Evolutionary conservation across 176 grass and related monocot genomes (phyloP).

Genomic region (Cenchrus purpureus): DNA sequence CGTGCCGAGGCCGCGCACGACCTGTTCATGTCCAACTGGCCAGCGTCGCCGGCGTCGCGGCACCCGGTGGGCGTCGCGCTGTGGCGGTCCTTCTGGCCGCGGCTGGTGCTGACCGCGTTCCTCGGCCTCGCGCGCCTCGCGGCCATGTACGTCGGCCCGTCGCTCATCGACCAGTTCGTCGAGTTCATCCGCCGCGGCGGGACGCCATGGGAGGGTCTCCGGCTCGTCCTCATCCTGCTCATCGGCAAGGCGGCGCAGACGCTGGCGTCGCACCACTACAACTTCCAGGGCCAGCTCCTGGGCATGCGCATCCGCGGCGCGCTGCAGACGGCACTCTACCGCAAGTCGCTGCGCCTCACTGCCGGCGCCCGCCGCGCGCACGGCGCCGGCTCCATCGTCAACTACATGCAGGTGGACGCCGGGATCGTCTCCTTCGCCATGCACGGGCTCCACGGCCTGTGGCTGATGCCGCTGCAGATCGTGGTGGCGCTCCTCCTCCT

Average conservation of each 20-base stretch:
- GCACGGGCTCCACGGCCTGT: constrained; percentile 51
- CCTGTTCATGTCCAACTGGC: constrained; percentile 44
- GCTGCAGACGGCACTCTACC: constrained; percentile 68
- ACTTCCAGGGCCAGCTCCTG: constrained; percentile 62
- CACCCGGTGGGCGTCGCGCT: constrained; percentile 48
- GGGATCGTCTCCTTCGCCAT: constrained; percentile 52
- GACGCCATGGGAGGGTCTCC: constrained; percentile 42
- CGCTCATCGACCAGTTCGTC: constrained; percentile 45
- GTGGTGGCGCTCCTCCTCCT: constrained; percentile 54
- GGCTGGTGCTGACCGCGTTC: constrained; percentile 20
- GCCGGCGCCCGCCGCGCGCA: constrained; percentile 55
- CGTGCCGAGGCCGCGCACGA: constrained; percentile 27
- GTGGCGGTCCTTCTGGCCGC: constrained; percentile 50
- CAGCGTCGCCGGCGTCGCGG: constrained; percentile 18
- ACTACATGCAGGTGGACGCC: constrained; percentile 74
- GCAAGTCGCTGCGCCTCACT: constrained; percentile 65
- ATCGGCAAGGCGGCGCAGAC: constrained; percentile 53
- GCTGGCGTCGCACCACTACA: constrained; percentile 63
- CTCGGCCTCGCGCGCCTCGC: constrained; percentile 37
- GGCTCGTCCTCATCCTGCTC: constrained; percentile 46
- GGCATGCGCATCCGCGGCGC: constrained; percentile 77
- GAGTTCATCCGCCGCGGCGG: constrained; percentile 45
- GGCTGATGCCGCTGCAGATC: constrained; percentile 77
- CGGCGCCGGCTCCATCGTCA: constrained; percentile 67
- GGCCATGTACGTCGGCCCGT: constrained; percentile 50